Percentiles rank a stretch among this genome's conserved stretches.
Evolutionary conservation across 208 protist genomes (phyloP).

Genomic region (Crithidia sp.): DNA sequence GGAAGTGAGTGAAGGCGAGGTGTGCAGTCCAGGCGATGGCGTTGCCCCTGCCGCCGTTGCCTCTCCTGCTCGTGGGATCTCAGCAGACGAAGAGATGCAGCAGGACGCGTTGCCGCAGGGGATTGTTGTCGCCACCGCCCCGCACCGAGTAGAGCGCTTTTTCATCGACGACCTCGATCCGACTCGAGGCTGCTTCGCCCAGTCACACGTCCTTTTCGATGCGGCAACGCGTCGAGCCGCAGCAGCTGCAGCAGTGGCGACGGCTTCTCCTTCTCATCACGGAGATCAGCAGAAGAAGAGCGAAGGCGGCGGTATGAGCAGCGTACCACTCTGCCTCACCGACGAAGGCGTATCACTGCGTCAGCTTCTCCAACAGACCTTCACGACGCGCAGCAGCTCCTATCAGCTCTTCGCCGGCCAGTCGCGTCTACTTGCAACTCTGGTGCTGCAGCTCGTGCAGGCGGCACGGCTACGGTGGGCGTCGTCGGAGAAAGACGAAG

Average conservation of each 20-base stretch:
- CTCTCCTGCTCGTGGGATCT: too few relatives aligned
- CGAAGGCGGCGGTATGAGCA: too few relatives aligned
- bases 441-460: conserved; percentile 64
- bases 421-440: conserved; percentile 39
- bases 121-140: conserved; percentile 15
- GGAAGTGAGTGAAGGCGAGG: conserved; percentile 16
- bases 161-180: conserved; percentile 83
- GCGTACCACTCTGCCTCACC: conserved; percentile 29
- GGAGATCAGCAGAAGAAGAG: too few relatives aligned
- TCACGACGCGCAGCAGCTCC: conserved; percentile 12
- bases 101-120: conserved; percentile 3
- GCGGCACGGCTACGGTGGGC: conserved; percentile 39
- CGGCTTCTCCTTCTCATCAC: not conserved
- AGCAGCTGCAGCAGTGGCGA: not conserved
- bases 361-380: conserved; percentile 23
- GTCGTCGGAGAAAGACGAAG: not conserved
- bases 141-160: conserved; percentile 65
- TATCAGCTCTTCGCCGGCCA: conserved; percentile 32
- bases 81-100: too few relatives aligned
- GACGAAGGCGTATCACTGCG: conserved; percentile 37
- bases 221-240: conserved; percentile 5
- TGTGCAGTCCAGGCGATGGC: not conserved
- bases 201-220: conserved; percentile 37
- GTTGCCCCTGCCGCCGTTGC: not conserved
- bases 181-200: conserved; percentile 22